Conservation (phyloP, 2,329 filamentous ascomycete species). For the Nigrospora osmanthi region DNA sequence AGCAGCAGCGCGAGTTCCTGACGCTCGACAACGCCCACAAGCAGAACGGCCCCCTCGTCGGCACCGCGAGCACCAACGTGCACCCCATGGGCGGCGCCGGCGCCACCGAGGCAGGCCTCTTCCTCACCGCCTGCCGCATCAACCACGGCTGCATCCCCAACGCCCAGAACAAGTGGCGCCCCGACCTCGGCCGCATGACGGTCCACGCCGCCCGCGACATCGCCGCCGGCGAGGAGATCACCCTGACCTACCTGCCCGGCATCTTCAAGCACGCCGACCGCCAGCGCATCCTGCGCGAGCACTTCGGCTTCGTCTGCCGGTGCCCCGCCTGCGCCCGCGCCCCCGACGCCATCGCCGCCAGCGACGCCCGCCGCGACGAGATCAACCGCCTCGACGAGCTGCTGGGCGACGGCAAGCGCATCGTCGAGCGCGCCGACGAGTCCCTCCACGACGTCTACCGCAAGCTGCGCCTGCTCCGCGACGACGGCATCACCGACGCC, state of each 20-base stretch:
- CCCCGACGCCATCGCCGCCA: not conserved
- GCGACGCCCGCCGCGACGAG: conserved; percentile 4
- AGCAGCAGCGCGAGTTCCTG: conserved; percentile 3
- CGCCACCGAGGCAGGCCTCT: conserved; percentile 9
- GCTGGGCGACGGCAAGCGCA: conserved; percentile 1
- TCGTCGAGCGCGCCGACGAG: not conserved
- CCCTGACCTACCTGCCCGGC: conserved; percentile 11
- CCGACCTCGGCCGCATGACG: conserved; percentile 8
- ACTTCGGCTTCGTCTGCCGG: conserved; percentile 13
- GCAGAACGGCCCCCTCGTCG: conserved; percentile 10
- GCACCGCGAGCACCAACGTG: conserved; percentile 14
- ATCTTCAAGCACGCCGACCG: conserved; percentile 5
- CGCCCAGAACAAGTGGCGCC: conserved; percentile 15
- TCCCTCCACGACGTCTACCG: conserved; percentile 1
- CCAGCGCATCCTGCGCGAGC: conserved; percentile 4
- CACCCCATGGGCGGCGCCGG: conserved; percentile 7
- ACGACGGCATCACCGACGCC: conserved; percentile 10
- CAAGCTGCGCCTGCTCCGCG: conserved; percentile 4
- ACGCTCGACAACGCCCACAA: not conserved
- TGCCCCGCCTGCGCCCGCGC: conserved; percentile 10
- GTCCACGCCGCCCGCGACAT: conserved; percentile 14
- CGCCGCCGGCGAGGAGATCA: conserved; percentile 10
- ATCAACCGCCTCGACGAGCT: conserved; percentile 3
- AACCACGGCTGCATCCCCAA: conserved; percentile 17
- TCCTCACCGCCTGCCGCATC: conserved; percentile 11